Conservation (phyloP, 1,284 basidiomycete genomes). For the Austroboletus niveus region DNA sequence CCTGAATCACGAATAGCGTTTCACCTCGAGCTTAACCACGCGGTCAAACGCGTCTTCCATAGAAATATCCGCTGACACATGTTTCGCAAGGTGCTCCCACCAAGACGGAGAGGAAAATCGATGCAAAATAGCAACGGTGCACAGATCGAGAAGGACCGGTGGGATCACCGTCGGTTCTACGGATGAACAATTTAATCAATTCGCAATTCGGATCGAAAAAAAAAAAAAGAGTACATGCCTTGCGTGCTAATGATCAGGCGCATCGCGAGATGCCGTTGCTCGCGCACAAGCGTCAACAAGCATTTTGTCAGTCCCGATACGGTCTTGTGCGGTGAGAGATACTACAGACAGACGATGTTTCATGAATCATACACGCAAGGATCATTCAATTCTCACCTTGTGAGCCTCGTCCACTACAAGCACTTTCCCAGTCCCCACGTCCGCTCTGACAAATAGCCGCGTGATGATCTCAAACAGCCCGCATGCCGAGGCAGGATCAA, state of each 20-base stretch:
- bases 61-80: constrained; percentile 62
- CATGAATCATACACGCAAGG: neutral
- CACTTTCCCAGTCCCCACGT: constrained; percentile 64
- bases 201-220: neutral
- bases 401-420: constrained; percentile 74
- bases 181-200: neutral
- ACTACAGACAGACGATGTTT: constrained; percentile 39
- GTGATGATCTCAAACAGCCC: constrained; percentile 68
- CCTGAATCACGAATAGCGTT: constrained; percentile 1
- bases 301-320: constrained; percentile 56
- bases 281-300: constrained; percentile 57
- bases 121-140: constrained; percentile 61
- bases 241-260: constrained; percentile 72
- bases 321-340: constrained; percentile 49
- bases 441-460: constrained; percentile 61
- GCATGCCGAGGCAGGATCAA: constrained; percentile 64
- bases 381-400: constrained; percentile 44
- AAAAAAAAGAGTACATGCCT: constrained; percentile 36
- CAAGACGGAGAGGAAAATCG: constrained; percentile 72
- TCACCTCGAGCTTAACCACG: constrained; percentile 62
- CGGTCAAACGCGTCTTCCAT: constrained; percentile 60
- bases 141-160: constrained; percentile 65
- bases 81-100: constrained; percentile 66
- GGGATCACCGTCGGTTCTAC: constrained; percentile 75
- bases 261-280: constrained; percentile 72